Conservation (phyloP, 306 rosid genomes). For the Gastrolobium bilobum region DNA sequence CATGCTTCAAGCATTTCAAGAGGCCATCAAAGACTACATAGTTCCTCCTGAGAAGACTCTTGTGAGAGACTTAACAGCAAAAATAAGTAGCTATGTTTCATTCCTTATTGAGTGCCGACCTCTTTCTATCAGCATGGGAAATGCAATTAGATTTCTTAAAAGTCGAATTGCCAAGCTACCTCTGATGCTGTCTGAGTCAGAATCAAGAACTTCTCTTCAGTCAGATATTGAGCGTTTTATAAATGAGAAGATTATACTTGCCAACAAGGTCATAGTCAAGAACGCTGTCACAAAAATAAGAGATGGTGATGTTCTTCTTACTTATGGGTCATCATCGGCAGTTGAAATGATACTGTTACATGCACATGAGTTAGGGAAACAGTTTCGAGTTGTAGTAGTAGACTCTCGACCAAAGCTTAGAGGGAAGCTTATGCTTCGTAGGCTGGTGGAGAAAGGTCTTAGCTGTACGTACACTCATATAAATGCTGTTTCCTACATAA, state of each 20-base stretch:
- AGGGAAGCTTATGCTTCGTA: conserved; percentile 57
- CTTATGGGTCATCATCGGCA: conserved; percentile 55
- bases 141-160: conserved; percentile 65
- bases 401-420: conserved; percentile 61
- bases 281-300: conserved; percentile 62
- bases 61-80: conserved; percentile 61
- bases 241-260: conserved; percentile 59
- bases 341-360: conserved; percentile 61
- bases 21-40: conserved; percentile 60
- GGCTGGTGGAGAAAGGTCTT: conserved; percentile 61
- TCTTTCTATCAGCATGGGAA: conserved; percentile 68
- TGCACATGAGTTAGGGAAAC: conserved; percentile 62
- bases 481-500: conserved; percentile 59
- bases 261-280: conserved; percentile 58
- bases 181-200: conserved; percentile 54
- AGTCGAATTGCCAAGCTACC: conserved; percentile 61
- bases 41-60: conserved; percentile 54
- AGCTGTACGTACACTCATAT: conserved; percentile 61
- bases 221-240: conserved; percentile 60
- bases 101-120: conserved; percentile 64
- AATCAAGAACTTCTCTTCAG: conserved; percentile 56
- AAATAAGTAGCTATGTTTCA: conserved; percentile 60
- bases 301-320: conserved; percentile 65
- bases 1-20: conserved; percentile 65
- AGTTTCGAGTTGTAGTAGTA: conserved; percentile 60